A percentile compares a stretch with the other conserved stretches of the same genome.
Evolutionary conservation across 257 asterid genomes (phyloP).

Genomic region (Solanum bulbocastanum): DNA sequence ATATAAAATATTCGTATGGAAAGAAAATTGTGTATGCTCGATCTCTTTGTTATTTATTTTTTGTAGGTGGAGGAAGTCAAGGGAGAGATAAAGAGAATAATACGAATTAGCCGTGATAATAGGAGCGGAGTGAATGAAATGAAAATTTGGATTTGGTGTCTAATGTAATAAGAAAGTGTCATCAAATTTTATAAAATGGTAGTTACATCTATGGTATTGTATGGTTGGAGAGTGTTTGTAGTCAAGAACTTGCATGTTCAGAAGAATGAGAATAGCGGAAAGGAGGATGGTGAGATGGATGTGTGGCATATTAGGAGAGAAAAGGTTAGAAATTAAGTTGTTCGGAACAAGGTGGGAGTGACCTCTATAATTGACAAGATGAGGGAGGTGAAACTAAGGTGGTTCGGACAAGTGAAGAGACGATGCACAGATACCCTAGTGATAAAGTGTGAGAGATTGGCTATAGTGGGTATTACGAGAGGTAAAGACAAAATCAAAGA

Average conservation of each 20-base stretch:
- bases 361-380: not conserved
- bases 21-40: not conserved
- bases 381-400: not conserved
- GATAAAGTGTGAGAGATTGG: not conserved
- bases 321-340: not conserved
- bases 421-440: not conserved
- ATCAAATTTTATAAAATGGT: not conserved
- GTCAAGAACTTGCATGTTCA: not conserved
- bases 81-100: not conserved
- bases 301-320: not conserved
- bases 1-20: not conserved
- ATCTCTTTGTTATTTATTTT: too few relatives aligned
- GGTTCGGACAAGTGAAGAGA: not conserved
- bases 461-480: not conserved
- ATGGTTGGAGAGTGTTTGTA: not conserved
- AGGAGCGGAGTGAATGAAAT: not conserved
- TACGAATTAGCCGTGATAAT: too few relatives aligned
- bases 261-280: too few relatives aligned
- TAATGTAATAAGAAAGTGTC: not conserved
- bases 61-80: not conserved
- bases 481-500: not conserved
- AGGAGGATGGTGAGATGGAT: too few relatives aligned
- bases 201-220: not conserved
- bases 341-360: not conserved
- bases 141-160: not conserved